Evolutionary conservation across 805 yeast species (phyloP), one percentile per base, ranked within the genome.

Genomic region (Nakazawaea wyomingensis): DNA sequence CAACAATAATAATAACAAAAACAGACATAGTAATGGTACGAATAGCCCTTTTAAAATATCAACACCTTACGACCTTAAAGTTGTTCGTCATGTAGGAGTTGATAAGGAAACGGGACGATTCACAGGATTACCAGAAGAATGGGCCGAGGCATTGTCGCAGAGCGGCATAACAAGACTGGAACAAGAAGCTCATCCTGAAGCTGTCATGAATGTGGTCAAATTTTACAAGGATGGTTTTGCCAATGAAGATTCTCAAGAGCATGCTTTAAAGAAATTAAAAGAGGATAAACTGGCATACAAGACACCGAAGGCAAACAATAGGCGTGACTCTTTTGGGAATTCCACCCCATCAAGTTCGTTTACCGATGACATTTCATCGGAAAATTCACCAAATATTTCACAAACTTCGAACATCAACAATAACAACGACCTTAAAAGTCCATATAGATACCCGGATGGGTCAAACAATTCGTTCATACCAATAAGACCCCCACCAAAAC

Each of bases 61-160:
- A n/a, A 82, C 88, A 0, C 99, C 99, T 0, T 88, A 83, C 60
- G 88, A 87, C 55, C 84, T 93, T 14, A 82, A 86, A 56, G 96
- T 90, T 56, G 83, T 88, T 28, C 88, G 93, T 14, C 98, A 93
- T 56, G 98, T 93, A 8, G 96, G 96, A 19, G 82, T 86, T 39
- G 96, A 91, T 60, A 43, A 43, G 16, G 27, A 37, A 18, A 43
- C 45, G 5, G 45, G 45, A 5, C 3, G 21, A 13, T 43, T 43
- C 30, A 87, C 93, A 1, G 98, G 97, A 2, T 68, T 93, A 34
- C 99, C 99, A 0, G 82, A 78, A 22, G 95, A 88, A 55, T 93
- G 99, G 99, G 88, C 88, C 49, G 75, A 78, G 48, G 69, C 90
- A 28, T 70, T 93, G 41, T 74, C 82, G 10, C 85, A 93, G 2